phyloP scores from a whole-genome alignment of 208 protist species.

The Trypanosoma conorhini region DNA sequence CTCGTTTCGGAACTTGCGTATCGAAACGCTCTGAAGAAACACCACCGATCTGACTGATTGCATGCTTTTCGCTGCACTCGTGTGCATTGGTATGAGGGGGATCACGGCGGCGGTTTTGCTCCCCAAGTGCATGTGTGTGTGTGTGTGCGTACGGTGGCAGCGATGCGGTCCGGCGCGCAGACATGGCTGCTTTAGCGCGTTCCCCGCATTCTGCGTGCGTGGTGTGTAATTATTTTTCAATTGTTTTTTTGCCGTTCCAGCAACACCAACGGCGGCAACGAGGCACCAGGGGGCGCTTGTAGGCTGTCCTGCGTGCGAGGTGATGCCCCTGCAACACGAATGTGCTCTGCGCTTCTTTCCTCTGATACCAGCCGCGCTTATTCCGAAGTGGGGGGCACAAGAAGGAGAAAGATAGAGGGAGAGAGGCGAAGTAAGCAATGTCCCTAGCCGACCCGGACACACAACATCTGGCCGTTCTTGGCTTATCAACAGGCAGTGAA shows the following conservation, averaged over 20 bases:
- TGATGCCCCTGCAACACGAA: no score
- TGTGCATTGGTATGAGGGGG: not conserved
- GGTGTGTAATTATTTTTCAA: constrained; percentile 15
- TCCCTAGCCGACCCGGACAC: constrained; percentile 28
- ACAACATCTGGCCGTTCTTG: constrained; percentile 47
- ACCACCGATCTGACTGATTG: not conserved
- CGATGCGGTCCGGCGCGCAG: no score
- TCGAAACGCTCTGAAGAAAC: constrained; percentile 15
- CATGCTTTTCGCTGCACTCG: not conserved
- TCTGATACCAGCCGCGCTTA: no score
- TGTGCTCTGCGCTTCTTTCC: no score
- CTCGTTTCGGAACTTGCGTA: constrained; percentile 68
- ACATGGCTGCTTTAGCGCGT: constrained; percentile 1
- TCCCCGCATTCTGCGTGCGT: not conserved
- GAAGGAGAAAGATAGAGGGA: constrained; percentile 22
- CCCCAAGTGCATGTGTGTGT: not conserved
- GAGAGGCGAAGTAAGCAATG: constrained; percentile 29
- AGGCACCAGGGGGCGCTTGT: no score
- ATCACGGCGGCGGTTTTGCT: not conserved
- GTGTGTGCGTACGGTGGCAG: not conserved
- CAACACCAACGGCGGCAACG: no score
- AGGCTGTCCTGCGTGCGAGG: no score
- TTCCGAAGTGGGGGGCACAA: no score
- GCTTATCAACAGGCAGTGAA: constrained; percentile 39
- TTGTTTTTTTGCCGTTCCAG: constrained; percentile 16